Evolutionary conservation across 495 filamentous ascomycete species (phyloP).

Genomic region (Geoglossum glabrum): DNA sequence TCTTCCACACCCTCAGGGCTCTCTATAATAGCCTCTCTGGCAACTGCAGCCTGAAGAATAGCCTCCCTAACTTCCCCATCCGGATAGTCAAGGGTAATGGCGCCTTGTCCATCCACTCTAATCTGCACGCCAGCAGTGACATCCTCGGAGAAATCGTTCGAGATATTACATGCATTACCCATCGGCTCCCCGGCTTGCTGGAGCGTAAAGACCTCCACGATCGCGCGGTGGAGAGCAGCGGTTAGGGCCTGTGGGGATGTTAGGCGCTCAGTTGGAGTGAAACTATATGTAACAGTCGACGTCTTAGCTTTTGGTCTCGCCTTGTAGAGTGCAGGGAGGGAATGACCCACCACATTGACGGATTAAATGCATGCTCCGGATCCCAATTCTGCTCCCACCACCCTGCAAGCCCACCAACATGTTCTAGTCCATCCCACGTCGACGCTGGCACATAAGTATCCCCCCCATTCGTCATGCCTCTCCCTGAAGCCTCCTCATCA

Average conservation of each 20-base stretch:
- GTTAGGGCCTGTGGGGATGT: slow-evolving; percentile 12
- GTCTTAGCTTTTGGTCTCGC: slow-evolving; percentile 1
- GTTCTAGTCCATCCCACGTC: slow-evolving; percentile 34
- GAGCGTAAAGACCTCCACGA: slow-evolving; percentile 38
- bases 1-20: background rate
- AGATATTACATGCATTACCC: background rate
- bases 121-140: background rate
- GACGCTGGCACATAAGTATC: slow-evolving; percentile 34
- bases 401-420: slow-evolving; percentile 27
- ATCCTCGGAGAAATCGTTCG: background rate
- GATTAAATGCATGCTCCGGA: slow-evolving; percentile 16
- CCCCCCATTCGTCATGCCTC: slow-evolving; percentile 7
- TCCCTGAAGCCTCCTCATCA: slow-evolving; percentile 10
- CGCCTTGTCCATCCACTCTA: background rate
- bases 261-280: slow-evolving; percentile 11
- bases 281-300: slow-evolving; percentile 1
- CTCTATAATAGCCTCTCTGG: background rate
- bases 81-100: background rate
- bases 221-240: slow-evolving; percentile 32
- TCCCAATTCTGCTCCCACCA: slow-evolving; percentile 28
- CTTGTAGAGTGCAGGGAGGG: background rate
- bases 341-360: background rate
- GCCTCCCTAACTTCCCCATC: background rate
- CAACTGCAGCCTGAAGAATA: background rate
- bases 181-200: slow-evolving; percentile 18